These are phyloP conservation scores for Penicillium sp. DNA, from an alignment of 2,329 filamentous ascomycete species.

Conservation along the genomic window DNA sequence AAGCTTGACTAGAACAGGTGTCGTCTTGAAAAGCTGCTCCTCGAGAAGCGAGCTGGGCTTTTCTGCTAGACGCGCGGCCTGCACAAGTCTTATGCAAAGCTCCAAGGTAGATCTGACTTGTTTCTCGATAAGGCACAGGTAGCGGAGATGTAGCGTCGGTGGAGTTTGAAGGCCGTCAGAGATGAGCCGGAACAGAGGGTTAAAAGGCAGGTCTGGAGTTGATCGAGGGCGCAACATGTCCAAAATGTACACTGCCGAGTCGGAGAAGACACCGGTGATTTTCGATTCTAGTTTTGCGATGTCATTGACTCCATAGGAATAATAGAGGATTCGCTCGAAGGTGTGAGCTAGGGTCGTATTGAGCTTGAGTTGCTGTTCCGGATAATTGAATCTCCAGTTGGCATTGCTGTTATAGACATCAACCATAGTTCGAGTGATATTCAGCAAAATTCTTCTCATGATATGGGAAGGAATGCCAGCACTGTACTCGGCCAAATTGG, in stretches of 20 bases:
- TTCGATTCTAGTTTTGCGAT: conserved; percentile 44
- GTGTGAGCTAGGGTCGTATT: conserved; percentile 61
- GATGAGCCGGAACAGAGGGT: conserved; percentile 68
- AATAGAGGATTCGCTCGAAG: conserved; percentile 65
- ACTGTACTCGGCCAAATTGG: conserved; percentile 46
- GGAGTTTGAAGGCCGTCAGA: conserved; percentile 56
- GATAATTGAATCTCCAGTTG: conserved; percentile 73
- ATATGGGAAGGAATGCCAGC: conserved; percentile 72
- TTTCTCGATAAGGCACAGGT: conserved; percentile 51
- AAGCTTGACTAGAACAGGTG: conserved; percentile 68
- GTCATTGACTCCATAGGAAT: conserved; percentile 69
- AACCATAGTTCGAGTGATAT: conserved; percentile 67
- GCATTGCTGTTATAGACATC: conserved; percentile 81
- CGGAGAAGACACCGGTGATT: conserved; percentile 59
- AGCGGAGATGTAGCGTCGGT: conserved; percentile 57
- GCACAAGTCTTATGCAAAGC: conserved; percentile 65
- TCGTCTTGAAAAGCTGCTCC: conserved; percentile 71
- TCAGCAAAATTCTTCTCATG: conserved; percentile 63
- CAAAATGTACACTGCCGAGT: conserved; percentile 68
- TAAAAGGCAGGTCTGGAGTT: conserved; percentile 65
- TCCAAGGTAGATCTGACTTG: conserved; percentile 60
- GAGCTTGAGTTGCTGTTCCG: conserved; percentile 63
- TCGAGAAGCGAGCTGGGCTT: conserved; percentile 63
- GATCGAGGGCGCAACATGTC: conserved; percentile 69
- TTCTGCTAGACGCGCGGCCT: conserved; percentile 60